Evolutionary conservation across 495 filamentous ascomycete genomes (phyloP), one percentile per base, ranked within the genome.

Genomic region (Penicillium herquei): DNA sequence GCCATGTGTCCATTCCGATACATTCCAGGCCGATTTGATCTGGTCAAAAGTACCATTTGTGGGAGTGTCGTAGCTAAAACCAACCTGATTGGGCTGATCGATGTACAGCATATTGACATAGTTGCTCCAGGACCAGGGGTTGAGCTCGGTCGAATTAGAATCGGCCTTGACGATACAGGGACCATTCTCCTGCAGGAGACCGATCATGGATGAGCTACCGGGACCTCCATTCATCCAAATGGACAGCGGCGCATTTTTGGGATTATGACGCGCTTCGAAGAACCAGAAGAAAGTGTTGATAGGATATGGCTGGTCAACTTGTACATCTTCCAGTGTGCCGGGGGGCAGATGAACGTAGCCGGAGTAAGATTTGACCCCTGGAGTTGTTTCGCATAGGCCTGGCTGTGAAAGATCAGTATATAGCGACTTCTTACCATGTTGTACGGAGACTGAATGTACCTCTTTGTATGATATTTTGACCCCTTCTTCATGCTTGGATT

Each of bases 381-480:
- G 72, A 0, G 76, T 80, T 33, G 78, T 81, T 65, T 81, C 78
- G 48, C 78, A 81, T 30, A 81, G 73, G 7, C 63, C 70, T 39
- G 78, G 75, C 78, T 81, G 55, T 14, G 21, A 33, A 30, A 31
- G 6, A 52, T 64, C 42, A 64, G 59, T 49, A 50, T 17, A 18
- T 34, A 30, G 8, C 31, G 16, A 9, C 41, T 44, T 18, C 6
- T 9, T 32, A 10, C 7, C 4, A 34, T 11, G 7, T 11, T n/a
- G 13, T 13, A 17, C 8, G 16, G 44, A 39, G 18, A 41, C 17
- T 30, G 18, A n/a, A 48, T 69, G 32, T 63, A 85, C 84, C 70
- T 86, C 74, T 73, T 86, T 87, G 57, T 86, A 87, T 16, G 82
- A 83, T 13, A 87, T 86, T 37, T 65, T 76, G 1, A 87, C 80